phyloP scores from a whole-genome alignment of 805 yeast genomes.

The Metschnikowia borealis region DNA sequence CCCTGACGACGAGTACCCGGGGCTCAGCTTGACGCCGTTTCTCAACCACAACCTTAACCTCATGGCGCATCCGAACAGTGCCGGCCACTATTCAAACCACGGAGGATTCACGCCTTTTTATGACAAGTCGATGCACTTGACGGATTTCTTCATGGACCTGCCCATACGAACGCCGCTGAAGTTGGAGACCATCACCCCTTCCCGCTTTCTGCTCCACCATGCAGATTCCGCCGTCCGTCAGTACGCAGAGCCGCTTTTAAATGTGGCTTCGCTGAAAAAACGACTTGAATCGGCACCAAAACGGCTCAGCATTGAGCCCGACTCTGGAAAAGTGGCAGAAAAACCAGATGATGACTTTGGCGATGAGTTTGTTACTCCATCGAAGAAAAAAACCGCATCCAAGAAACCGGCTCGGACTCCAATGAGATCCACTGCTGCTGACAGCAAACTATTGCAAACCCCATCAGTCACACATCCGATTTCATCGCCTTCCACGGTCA shows the following conservation, averaged over 20 bases:
- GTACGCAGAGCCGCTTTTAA: slow-evolving; percentile 15
- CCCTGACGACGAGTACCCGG: slow-evolving; percentile 22
- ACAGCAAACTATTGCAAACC: slow-evolving; percentile 22
- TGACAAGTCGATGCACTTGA: slow-evolving; percentile 37
- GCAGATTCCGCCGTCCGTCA: slow-evolving; percentile 1
- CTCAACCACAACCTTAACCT: slow-evolving; percentile 32
- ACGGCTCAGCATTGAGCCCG: slow-evolving; percentile 33
- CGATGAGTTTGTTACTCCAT: slow-evolving; percentile 32
- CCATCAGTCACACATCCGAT: slow-evolving; percentile 30
- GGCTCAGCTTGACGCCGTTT: slow-evolving; percentile 41
- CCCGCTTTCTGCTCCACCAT: slow-evolving; percentile 27
- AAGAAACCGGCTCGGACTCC: slow-evolving; percentile 23
- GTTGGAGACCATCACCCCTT: slow-evolving; percentile 39
- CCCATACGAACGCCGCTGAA: slow-evolving; percentile 37
- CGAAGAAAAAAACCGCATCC: slow-evolving; percentile 23
- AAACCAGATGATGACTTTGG: slow-evolving; percentile 12
- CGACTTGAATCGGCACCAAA: slow-evolving; percentile 13
- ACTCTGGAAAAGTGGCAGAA: slow-evolving; percentile 22
- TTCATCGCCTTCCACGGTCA: slow-evolving; percentile 43
- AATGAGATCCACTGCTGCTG: slow-evolving; percentile 8
- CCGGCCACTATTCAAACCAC: slow-evolving; percentile 19
- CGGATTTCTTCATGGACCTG: slow-evolving; percentile 44
- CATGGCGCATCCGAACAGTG: slow-evolving; percentile 20
- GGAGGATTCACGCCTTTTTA: slow-evolving; percentile 38
- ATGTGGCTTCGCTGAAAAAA: slow-evolving; percentile 17